Base-by-base conservation (phyloP, 345 rosid species). In the Dimocarpus longan region DNA sequence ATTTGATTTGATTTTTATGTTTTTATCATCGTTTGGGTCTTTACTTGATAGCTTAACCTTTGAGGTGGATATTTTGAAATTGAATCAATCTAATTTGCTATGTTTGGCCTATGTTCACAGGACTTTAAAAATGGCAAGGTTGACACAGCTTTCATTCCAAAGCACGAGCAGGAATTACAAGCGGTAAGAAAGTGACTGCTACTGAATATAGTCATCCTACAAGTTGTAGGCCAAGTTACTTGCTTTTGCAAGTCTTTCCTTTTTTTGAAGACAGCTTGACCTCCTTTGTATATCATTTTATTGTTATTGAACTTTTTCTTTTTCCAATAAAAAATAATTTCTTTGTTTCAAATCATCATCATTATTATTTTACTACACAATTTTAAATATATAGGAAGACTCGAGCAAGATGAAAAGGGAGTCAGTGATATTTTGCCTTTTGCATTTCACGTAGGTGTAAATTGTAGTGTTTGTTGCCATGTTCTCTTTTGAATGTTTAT, bases 91-190 rank as follows among this genome's bases (percentile, higher is more conserved):
- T 52, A 66, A 70, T n/a, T 37, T 70, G 5, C 66, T 73, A 40
- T 69, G 5, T 82, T 71, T 48, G 65, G 12, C 66, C 40, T 10
- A 72, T 60, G 52, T 65, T 79, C n/a, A 74, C 88, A 96, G 99
- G 99, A 93, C 87, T 96, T 96, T 89, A 93, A 66, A 87, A 88
- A 89, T 68, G 97, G 99, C 80, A 96, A 92, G 68, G 99, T 96
- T 78, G 99, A 96, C 80, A 96, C 99, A n/a, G 95, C 99, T 67
- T 96, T 96, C 88, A 93, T 96, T 76, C 91, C 92, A 62, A 93
- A 96, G 86, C 99, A 96, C 68, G 98, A 96, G 83, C 86, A 93
- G 56, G 98, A 96, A 84, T 83, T 96, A 78, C 86, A 81, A 63
- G 99, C 84, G 84, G 99, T 96, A 85, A 84, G 83, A 69, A 78